Base-by-base conservation (phyloP, 192 early-diverging fungal genomes). In the Piromyces finnis region DNA sequence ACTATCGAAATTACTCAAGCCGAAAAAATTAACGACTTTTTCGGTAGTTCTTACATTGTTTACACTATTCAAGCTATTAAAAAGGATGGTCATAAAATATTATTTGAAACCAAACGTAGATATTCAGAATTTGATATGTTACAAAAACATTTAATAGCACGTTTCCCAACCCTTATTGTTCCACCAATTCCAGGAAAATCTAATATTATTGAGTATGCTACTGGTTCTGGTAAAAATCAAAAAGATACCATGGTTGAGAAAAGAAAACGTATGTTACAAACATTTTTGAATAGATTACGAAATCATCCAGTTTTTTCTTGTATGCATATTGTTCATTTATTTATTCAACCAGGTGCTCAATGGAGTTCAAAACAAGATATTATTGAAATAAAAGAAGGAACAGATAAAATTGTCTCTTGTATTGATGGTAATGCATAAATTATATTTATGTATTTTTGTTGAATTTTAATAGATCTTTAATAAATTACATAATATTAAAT, bases 121-220 rank as follows among this genome's bases (percentile, higher is more conserved):
- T 99, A 99, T 85, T 95, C 94, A 79, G 97, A 99, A 84, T 99
- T 99, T 81, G 97, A 98, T 84, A 91, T 94, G 12, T 87, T 99
- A 77, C 88, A 95, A 79, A 93, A 88, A 77, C 85, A 92, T 17
- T 87, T 99, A 78, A 87, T 86, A 28, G 87, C 90, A 32, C 87
- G 95, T 79, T 94, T 97, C 83, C 96, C 96, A 16, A 94, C 92
- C 1, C 84, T 94, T 77, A 93, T 97, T 79, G 90, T 98, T 14
- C 96, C 96, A 13, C 97, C 97, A 26, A 97, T 99, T 82, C 97
- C 97, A 28, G 95, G 97, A 81, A 99, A 99, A 86, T 96, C 98
- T 86, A 92, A 94, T 29, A 83, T 99, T 80, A 88, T 92, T 87
- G 90, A 87, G 81, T 89, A 83, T 77, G 85, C 84, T 28, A 68